Percentiles rank a stretch among this genome's conserved stretches.
These are phyloP conservation scores for Exophiala xenobiotica DNA, from an alignment of 2,329 filamentous ascomycete species.

Conservation along the genomic window DNA sequence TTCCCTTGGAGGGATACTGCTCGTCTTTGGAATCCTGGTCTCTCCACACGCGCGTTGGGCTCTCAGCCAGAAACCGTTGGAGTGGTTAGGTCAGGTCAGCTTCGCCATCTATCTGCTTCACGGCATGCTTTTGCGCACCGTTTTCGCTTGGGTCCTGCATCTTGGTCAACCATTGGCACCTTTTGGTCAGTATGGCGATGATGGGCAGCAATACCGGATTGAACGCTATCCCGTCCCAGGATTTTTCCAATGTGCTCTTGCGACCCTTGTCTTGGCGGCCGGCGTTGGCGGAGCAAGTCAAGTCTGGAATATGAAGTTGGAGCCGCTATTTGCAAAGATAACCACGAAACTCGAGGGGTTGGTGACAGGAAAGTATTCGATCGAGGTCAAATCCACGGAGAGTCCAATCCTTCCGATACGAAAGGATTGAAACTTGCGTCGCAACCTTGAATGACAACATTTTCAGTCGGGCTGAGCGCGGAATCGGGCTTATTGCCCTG, in stretches of 20 bases:
- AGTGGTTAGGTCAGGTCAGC: constrained; percentile 64
- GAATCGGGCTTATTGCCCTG: too few relatives aligned
- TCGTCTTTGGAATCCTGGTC: constrained; percentile 55
- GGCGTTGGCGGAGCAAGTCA: constrained; percentile 64
- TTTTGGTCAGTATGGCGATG: constrained; percentile 24
- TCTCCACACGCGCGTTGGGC: constrained; percentile 52
- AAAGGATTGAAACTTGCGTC: constrained; percentile 20
- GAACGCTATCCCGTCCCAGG: constrained; percentile 20
- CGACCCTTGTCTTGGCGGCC: constrained; percentile 57
- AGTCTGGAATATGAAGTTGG: constrained; percentile 55
- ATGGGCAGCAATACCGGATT: constrained; percentile 6
- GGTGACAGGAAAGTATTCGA: constrained; percentile 13
- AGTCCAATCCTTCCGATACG: constrained; percentile 15
- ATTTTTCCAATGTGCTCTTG: constrained; percentile 42
- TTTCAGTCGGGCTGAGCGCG: too few relatives aligned
- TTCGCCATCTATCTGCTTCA: constrained; percentile 66
- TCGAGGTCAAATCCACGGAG: constrained; percentile 12
- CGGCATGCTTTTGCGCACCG: constrained; percentile 58
- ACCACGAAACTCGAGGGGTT: constrained; percentile 31
- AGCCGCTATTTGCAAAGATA: constrained; percentile 48
- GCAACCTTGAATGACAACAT: too few relatives aligned
- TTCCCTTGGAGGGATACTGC: constrained; percentile 49
- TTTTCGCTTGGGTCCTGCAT: constrained; percentile 62
- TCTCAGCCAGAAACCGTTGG: constrained; percentile 55
- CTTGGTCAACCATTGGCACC: constrained; percentile 38